phyloP scores from a whole-genome alignment of 2,329 filamentous ascomycete species.

The Fragosphaeria purpurea region DNA sequence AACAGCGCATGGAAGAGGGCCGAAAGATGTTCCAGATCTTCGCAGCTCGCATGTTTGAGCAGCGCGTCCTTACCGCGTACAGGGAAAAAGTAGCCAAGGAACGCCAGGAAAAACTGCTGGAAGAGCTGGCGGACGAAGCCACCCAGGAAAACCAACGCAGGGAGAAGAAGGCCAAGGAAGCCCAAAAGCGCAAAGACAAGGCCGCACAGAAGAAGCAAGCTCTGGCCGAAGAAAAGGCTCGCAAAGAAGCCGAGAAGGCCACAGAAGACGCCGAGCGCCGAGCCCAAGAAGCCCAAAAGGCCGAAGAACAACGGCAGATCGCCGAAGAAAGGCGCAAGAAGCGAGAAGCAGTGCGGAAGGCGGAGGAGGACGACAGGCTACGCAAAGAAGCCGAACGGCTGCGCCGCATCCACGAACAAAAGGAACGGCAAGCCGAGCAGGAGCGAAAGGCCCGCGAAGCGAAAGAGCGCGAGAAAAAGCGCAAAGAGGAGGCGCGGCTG shows the following conservation, averaged over 20 bases:
- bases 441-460: conserved; percentile 76
- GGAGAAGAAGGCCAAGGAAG: conserved; percentile 87
- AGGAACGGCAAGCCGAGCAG: conserved; percentile 72
- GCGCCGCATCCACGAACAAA: conserved; percentile 70
- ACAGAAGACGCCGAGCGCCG: conserved; percentile 72
- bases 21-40: conserved; percentile 99
- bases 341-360: conserved; percentile 80
- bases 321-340: conserved; percentile 87
- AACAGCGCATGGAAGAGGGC: conserved; percentile 98
- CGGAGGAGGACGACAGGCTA: conserved; percentile 77
- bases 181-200: conserved; percentile 92
- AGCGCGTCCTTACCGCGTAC: conserved; percentile 92
- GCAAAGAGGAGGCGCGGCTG: conserved; percentile 71
- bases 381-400: conserved; percentile 79
- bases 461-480: conserved; percentile 73
- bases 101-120: conserved; percentile 78
- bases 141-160: conserved; percentile 68
- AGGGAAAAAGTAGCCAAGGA: conserved; percentile 93
- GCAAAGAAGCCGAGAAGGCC: conserved; percentile 78
- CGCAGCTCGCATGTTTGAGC: conserved; percentile 97
- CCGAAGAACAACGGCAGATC: conserved; percentile 70
- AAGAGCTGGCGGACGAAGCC: conserved; percentile 82
- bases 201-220: conserved; percentile 79
- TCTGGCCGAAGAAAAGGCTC: conserved; percentile 83
- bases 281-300: conserved; percentile 66